These are phyloP conservation scores for Dinochytrium kinnereticum DNA, from an alignment of 371 early-diverging fungal genomes.

Conservation along the genomic window DNA sequence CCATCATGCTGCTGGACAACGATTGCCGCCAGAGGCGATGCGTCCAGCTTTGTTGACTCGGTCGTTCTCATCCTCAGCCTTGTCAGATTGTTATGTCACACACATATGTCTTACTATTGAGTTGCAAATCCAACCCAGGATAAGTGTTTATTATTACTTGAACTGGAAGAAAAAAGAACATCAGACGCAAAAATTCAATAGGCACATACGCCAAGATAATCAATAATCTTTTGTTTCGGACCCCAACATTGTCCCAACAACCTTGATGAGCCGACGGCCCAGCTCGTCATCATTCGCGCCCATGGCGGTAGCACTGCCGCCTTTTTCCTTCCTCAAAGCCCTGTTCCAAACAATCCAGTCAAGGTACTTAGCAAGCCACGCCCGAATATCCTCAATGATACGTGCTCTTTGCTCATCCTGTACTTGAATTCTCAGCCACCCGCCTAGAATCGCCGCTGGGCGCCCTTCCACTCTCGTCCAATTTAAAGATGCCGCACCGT, in stretches of 20 bases:
- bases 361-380: slow-evolving; percentile 39
- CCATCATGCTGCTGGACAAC: slow-evolving; percentile 8
- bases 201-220: too few species aligned
- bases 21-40: slow-evolving; percentile 1
- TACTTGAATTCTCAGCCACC: slow-evolving; percentile 37
- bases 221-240: too few species aligned
- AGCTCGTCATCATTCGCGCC: not conserved
- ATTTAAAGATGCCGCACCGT: slow-evolving; percentile 7
- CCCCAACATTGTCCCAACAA: not conserved
- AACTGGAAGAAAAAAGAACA: too few species aligned
- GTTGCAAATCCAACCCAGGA: too few species aligned
- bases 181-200: too few species aligned
- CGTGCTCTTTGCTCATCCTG: slow-evolving; percentile 29
- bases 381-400: slow-evolving; percentile 33
- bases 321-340: slow-evolving; percentile 15
- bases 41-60: slow-evolving; percentile 9
- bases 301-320: not conserved
- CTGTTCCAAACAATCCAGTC: slow-evolving; percentile 43
- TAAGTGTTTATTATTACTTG: too few species aligned
- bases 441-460: slow-evolving; percentile 33
- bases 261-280: not conserved
- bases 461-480: slow-evolving; percentile 21
- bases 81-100: too few species aligned
- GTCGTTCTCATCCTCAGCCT: not conserved
- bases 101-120: too few species aligned